Percentiles rank a stretch among this genome's conserved stretches.
phyloP scores from a whole-genome alignment of 345 rosid genomes.

The Arabidopsis suecica region DNA sequence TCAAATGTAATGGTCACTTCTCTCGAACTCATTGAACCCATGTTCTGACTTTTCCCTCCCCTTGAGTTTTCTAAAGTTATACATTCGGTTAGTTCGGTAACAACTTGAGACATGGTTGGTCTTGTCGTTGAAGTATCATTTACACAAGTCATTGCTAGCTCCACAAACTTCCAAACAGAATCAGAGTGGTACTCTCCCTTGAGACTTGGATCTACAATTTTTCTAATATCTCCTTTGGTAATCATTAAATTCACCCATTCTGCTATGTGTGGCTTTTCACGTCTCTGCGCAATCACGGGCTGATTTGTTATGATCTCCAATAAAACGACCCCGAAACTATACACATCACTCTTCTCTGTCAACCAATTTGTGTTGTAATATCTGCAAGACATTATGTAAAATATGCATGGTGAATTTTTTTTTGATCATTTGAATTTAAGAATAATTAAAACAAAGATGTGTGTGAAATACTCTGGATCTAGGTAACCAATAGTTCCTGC shows the following conservation, averaged over 20 bases:
- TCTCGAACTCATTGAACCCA: neutral
- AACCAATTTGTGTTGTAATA: neutral
- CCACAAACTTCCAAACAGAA: neutral
- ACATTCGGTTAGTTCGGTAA: neutral
- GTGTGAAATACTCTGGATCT: neutral
- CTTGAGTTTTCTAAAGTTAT: neutral
- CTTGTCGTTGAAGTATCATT: neutral
- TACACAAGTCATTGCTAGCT: neutral
- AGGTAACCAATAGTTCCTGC: conserved; percentile 6
- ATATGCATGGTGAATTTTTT: neutral
- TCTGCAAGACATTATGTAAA: neutral
- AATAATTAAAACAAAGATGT: neutral
- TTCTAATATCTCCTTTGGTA: neutral
- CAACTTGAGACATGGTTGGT: neutral
- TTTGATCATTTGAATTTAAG: neutral
- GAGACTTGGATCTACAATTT: neutral
- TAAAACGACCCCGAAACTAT: neutral
- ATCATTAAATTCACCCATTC: neutral
- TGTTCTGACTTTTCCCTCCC: neutral
- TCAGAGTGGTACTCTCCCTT: neutral
- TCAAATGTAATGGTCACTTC: neutral
- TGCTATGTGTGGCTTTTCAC: neutral
- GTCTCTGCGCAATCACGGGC: neutral
- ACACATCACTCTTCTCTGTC: neutral
- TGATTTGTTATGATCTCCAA: neutral